Percentiles rank a stretch among this genome's conserved stretches.
Conservation (phyloP, 441 rosid genomes). For the Pelargonium fulgidum region DNA sequence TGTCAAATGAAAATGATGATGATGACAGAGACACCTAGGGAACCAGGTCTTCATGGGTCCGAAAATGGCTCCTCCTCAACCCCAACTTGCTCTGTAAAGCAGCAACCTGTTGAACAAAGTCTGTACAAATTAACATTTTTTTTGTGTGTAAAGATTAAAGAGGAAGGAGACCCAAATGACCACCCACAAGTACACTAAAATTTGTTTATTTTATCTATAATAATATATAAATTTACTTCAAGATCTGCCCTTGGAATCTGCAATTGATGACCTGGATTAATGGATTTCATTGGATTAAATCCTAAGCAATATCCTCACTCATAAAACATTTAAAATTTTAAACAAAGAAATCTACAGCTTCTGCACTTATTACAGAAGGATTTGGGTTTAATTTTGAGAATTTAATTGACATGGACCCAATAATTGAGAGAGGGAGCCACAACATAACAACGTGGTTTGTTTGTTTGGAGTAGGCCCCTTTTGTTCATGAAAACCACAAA, state of each 20-base stretch:
- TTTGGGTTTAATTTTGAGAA: too few species aligned
- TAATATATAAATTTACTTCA: not conserved
- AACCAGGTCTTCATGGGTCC: constrained; percentile 29
- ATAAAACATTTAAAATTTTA: not conserved
- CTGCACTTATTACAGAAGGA: too few species aligned
- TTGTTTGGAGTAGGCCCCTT: too few species aligned
- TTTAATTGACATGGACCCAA: too few species aligned
- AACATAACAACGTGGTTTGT: too few species aligned
- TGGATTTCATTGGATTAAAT: constrained; percentile 20
- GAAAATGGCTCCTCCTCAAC: not conserved
- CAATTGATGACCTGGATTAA: constrained; percentile 13
- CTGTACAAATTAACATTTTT: constrained; percentile 12
- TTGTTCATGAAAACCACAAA: too few species aligned
- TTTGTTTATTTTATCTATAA: not conserved
- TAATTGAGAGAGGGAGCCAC: too few species aligned
- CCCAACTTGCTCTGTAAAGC: constrained; percentile 35
- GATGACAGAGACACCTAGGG: not conserved
- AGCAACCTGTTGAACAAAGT: constrained; percentile 22
- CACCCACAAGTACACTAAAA: constrained; percentile 5
- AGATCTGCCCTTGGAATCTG: constrained; percentile 44
- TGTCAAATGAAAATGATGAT: not conserved
- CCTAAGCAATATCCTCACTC: constrained; percentile 14
- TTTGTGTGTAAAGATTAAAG: not conserved
- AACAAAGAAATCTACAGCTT: too few species aligned
- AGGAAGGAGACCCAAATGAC: not conserved